phyloP scores from a whole-genome alignment of 768 basidiomycete species.

The Psilocybe azurescens region DNA sequence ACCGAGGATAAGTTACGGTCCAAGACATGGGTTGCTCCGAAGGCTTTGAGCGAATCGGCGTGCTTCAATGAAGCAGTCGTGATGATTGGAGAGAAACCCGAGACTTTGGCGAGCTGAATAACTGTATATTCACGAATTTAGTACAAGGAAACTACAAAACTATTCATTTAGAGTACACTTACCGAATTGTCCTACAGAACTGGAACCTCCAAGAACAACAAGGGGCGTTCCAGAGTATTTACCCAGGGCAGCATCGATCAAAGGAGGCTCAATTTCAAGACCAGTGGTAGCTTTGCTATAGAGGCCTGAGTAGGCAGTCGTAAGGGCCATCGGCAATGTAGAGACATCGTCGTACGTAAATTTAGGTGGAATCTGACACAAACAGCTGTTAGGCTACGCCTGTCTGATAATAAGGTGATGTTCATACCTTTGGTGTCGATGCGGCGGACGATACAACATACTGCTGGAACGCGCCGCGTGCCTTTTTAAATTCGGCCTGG shows the following conservation, averaged over 20 bases:
- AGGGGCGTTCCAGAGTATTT: conserved; percentile 50
- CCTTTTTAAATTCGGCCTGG: conserved; percentile 42
- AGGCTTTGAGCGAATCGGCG: conserved; percentile 33
- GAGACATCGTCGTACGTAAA: conserved; percentile 43
- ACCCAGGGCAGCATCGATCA: conserved; percentile 38
- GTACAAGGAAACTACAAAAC: too few relatives aligned
- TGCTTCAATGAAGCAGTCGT: conserved; percentile 39
- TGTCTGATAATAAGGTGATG: neutral
- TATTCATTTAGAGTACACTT: neutral
- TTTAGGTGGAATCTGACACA: conserved; percentile 37
- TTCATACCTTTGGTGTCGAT: conserved; percentile 13
- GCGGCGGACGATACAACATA: conserved; percentile 15
- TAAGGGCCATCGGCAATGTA: conserved; percentile 37
- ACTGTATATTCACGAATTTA: conserved; percentile 12
- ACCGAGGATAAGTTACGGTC: conserved; percentile 29
- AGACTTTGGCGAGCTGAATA: conserved; percentile 42
- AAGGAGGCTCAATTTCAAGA: conserved; percentile 29
- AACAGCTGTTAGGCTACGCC: neutral
- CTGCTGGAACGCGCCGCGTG: conserved; percentile 38
- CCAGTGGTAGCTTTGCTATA: conserved; percentile 28
- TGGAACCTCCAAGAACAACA: conserved; percentile 51
- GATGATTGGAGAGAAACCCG: conserved; percentile 48
- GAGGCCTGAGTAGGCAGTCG: conserved; percentile 41
- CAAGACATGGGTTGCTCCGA: conserved; percentile 47
- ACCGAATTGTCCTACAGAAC: conserved; percentile 57